Percentiles rank a stretch among this genome's conserved stretches.
These are phyloP conservation scores for Penicillium sp. DNA, from an alignment of 2,329 filamentous ascomycete genomes.

Conservation along the genomic window DNA sequence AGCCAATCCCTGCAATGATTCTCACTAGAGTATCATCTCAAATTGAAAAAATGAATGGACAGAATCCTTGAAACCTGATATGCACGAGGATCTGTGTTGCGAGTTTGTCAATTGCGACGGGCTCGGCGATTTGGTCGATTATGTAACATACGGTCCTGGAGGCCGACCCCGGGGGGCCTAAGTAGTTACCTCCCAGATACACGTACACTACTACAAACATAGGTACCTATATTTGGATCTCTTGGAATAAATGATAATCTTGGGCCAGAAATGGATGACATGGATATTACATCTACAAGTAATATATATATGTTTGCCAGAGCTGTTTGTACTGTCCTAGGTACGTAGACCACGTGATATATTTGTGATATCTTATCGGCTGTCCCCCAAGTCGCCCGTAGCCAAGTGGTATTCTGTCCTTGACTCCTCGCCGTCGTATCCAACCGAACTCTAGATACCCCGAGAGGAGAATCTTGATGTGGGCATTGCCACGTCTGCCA, in stretches of 20 bases:
- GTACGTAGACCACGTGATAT: not conserved
- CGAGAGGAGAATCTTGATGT: not conserved
- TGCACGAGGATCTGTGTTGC: not conserved
- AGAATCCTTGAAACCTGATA: not conserved
- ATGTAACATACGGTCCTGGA: not conserved
- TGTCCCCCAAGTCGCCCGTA: not conserved
- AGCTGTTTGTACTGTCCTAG: not conserved
- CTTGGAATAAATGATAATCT: not conserved
- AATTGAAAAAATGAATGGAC: not conserved
- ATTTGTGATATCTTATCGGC: conserved; percentile 9
- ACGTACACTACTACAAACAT: not conserved
- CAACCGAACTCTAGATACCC: not conserved
- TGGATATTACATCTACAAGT: not conserved
- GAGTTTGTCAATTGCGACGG: not conserved
- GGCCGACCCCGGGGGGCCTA: too few species aligned
- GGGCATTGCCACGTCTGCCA: not conserved
- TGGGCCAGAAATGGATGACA: not conserved
- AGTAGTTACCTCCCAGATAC: not conserved
- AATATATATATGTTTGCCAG: not conserved
- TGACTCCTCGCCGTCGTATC: not conserved
- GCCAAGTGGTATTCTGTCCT: not conserved
- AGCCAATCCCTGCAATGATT: conserved; percentile 11
- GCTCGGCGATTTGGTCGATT: not conserved
- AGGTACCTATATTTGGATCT: not conserved
- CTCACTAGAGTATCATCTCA: conserved; percentile 6